Base-by-base conservation (phyloP, 2,329 filamentous ascomycete genomes). In the Aspergillus fumigatiaffinis region DNA sequence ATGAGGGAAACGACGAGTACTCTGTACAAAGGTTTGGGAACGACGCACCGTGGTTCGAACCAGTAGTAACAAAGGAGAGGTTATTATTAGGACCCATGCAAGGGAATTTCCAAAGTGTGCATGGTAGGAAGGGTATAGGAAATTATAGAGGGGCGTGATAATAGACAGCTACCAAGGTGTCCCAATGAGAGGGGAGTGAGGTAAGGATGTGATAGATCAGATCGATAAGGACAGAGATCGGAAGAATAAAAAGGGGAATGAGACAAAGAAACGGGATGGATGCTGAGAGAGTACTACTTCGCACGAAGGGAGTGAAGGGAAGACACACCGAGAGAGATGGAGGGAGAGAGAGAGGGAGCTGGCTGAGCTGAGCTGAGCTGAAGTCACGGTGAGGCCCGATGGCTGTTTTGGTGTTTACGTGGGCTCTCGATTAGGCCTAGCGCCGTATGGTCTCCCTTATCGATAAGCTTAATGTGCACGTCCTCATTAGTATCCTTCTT, bases 401-500 rank as follows among this genome's bases (percentile, higher is more conserved):
- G 59, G 55, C 56, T 66, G 68, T 67, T 71, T 66, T 61, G 61
- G 59, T 67, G 73, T 76, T 76, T 76, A 76, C 72, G 61, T 69
- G 64, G 62, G 65, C 59, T 25, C 71, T 65, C 47, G 23, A 71
- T 74, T 53, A 38, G 73, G 74, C 56, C 65, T 75, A 76, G 74
- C 60, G 67, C 21, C 4, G 21, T 25, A 2, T 23, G 8, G 41
- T 28, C 21, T 51, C 60, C 49, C 63, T 73, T 76, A 76, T 76
- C 73, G 73, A 75, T 76, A 76, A 76, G 72, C 72, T 74, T 74
- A 73, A 70, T 68, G 60, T n/a, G 32, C 32, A 38, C 32, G 32
- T 38, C 32, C 32, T 38, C 32, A 0, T 3, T 35, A 17, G 32
- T 6, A 38, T 38, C 14, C 14, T 17, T 12, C 10, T 32, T 35